phyloP scores from a whole-genome alignment of 2,329 filamentous ascomycete species.

The Colletotrichum sp. region DNA sequence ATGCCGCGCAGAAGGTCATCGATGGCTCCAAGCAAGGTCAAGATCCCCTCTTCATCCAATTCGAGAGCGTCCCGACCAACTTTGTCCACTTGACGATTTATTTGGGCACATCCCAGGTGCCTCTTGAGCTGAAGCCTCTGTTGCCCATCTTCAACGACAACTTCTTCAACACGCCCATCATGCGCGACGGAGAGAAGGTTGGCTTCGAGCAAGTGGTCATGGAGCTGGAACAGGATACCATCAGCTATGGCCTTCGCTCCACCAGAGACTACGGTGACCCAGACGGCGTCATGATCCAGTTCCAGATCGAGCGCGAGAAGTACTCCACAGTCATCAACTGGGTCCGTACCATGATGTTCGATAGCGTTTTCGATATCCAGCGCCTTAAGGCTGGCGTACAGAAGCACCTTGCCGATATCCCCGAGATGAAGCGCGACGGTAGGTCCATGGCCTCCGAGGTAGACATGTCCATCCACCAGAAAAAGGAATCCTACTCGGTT shows the following conservation, averaged over 20 bases:
- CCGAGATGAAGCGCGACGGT: conserved; percentile 88
- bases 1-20: conserved; percentile 75
- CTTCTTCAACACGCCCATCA: conserved; percentile 92
- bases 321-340: conserved; percentile 83
- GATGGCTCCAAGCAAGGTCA: conserved; percentile 67
- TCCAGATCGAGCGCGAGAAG: conserved; percentile 88
- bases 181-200: conserved; percentile 75
- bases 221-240: conserved; percentile 88
- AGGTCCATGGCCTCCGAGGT: conserved; percentile 68
- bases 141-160: conserved; percentile 86
- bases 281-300: conserved; percentile 81
- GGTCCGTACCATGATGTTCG: conserved; percentile 86
- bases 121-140: conserved; percentile 83
- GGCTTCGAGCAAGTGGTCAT: conserved; percentile 93
- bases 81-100: conserved; percentile 88
- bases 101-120: conserved; percentile 78
- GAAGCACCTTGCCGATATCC: conserved; percentile 89
- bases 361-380: conserved; percentile 82
- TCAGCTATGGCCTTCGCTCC: conserved; percentile 78
- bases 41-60: conserved; percentile 91
- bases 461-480: conserved; percentile 80
- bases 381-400: conserved; percentile 69
- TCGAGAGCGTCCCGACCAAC: conserved; percentile 90
- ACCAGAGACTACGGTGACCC: conserved; percentile 74
- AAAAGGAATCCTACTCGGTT: conserved; percentile 76